These are phyloP conservation scores for Amphirosellinia nigrospora DNA, from an alignment of 495 filamentous ascomycete species.

Conservation along the genomic window DNA sequence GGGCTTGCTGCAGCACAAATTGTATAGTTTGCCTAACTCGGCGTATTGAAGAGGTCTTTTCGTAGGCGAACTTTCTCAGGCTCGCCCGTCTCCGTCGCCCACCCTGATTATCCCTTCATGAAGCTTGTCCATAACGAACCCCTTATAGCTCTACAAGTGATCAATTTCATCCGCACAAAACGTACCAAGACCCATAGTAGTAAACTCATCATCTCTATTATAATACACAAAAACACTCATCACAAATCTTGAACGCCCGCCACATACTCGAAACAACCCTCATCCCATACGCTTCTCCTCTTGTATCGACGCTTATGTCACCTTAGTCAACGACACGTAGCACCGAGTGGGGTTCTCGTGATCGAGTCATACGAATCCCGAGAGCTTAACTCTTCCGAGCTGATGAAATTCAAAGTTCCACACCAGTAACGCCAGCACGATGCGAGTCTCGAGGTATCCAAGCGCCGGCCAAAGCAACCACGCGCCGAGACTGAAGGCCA, in stretches of 20 bases:
- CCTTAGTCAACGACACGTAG: slow-evolving; percentile 14
- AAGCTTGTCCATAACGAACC: background rate
- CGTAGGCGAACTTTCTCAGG: background rate
- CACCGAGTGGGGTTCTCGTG: slow-evolving; percentile 7
- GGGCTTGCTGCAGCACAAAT: background rate
- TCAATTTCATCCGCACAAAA: background rate
- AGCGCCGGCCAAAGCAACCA: slow-evolving; percentile 44
- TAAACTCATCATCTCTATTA: background rate
- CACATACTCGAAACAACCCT: background rate
- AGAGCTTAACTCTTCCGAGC: slow-evolving; percentile 29
- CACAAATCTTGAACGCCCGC: background rate
- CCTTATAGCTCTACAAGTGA: no score
- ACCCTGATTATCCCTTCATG: background rate
- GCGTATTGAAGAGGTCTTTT: background rate
- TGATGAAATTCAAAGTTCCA: slow-evolving; percentile 46
- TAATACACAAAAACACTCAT: background rate
- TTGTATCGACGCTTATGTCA: background rate
- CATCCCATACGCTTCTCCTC: background rate
- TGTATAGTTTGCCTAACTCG: background rate
- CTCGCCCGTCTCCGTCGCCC: no score
- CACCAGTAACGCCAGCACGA: slow-evolving; percentile 40
- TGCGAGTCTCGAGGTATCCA: slow-evolving; percentile 42
- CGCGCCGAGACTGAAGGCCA: slow-evolving; percentile 43
- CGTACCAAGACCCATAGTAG: background rate
- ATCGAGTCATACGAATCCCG: slow-evolving; percentile 7